Evolutionary conservation across 73 alveolate species (phyloP).

Genomic region (Paramecium sonneborni): DNA sequence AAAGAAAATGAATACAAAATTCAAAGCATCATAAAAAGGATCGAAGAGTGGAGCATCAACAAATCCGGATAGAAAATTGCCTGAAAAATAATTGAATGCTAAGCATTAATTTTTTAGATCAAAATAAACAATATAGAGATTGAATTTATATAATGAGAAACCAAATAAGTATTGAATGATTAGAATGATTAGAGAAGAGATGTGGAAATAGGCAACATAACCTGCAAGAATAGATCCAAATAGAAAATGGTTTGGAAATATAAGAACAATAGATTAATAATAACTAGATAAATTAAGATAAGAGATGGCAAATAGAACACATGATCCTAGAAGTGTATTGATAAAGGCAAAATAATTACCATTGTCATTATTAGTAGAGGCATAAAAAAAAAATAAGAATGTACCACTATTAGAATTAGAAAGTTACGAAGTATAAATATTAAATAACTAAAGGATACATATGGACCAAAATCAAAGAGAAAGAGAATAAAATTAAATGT

Average conservation of each 20-base stretch:
- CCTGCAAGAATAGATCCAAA: constrained; percentile 98
- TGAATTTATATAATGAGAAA: constrained; percentile 95
- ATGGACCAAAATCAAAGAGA: constrained; percentile 97
- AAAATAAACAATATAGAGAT: constrained; percentile 93
- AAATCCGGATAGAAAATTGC: constrained; percentile 65
- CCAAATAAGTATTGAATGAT: constrained; percentile 77
- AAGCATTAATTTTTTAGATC: constrained; percentile 72
- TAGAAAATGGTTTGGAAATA: constrained; percentile 98
- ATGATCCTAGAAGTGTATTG: constrained; percentile 95
- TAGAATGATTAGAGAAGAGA: constrained; percentile 69
- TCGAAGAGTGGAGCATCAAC: constrained; percentile 61
- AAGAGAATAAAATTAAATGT: constrained; percentile 96
- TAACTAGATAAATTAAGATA: constrained; percentile 95
- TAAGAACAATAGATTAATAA: constrained; percentile 95
- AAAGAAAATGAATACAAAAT: background rate
- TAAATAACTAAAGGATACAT: constrained; percentile 91
- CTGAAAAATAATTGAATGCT: constrained; percentile 51
- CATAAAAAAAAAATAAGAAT: constrained; percentile 60
- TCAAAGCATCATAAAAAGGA: background rate
- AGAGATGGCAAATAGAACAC: constrained; percentile 82
- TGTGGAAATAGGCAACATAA: constrained; percentile 84
- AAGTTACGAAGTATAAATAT: constrained; percentile 64
- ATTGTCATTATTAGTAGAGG: constrained; percentile 42
- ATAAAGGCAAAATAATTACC: constrained; percentile 87
- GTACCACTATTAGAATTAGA: constrained; percentile 87